These are phyloP conservation scores for Fomitopsis pinicola DNA, from an alignment of 1,284 basidiomycete genomes.

Conservation along the genomic window DNA sequence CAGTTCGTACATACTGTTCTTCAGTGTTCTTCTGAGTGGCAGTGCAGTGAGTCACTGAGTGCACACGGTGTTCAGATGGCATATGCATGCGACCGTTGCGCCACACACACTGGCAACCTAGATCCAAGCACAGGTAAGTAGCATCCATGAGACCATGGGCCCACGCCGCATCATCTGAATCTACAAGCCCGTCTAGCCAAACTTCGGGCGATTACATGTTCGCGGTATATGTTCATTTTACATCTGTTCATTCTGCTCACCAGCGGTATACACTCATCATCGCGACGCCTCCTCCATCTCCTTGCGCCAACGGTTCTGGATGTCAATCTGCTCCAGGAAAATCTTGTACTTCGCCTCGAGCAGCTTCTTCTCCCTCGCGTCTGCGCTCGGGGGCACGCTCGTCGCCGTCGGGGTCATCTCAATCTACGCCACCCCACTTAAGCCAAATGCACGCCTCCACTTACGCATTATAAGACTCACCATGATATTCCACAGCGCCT, in stretches of 20 bases:
- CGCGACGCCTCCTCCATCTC: slow-evolving; percentile 58
- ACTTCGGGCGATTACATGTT: too few species aligned
- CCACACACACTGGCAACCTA: too few species aligned
- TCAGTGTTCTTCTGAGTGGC: too few species aligned
- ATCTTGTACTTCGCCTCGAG: slow-evolving; percentile 93
- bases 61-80: too few species aligned
- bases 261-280: not conserved
- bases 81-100: too few species aligned
- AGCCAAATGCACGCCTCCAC: not conserved
- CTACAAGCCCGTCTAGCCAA: too few species aligned
- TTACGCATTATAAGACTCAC: slow-evolving; percentile 31
- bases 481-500: slow-evolving; percentile 91
- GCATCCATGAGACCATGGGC: too few species aligned
- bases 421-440: slow-evolving; percentile 39
- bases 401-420: slow-evolving; percentile 90
- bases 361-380: slow-evolving; percentile 63
- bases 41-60: too few species aligned
- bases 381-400: slow-evolving; percentile 65
- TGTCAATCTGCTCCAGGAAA: slow-evolving; percentile 84
- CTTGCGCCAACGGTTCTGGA: slow-evolving; percentile 80
- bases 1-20: too few species aligned
- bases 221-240: not conserved
- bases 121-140: too few species aligned
- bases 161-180: too few species aligned
- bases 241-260: not conserved